Conservation (phyloP, 2,329 filamentous ascomycete species). For the Epichloe brachyelytri region DNA sequence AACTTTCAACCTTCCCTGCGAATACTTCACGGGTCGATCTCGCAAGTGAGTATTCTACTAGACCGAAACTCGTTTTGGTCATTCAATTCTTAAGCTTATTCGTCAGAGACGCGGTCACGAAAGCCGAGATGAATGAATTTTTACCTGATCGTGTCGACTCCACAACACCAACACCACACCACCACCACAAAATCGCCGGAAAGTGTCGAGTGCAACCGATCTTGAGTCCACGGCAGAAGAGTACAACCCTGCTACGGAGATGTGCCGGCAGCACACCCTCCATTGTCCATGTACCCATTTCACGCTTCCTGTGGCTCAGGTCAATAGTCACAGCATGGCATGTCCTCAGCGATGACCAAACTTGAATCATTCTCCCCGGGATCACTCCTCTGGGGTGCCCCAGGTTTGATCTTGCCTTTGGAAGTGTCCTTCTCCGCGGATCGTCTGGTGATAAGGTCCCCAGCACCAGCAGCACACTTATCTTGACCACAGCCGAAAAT, state of each 20-base stretch:
- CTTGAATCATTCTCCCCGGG: background rate
- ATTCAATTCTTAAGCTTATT: too few species aligned
- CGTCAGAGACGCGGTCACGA: too few species aligned
- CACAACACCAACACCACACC: too few species aligned
- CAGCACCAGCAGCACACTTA: background rate
- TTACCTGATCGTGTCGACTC: too few species aligned
- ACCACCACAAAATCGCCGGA: too few species aligned
- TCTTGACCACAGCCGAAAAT: background rate
- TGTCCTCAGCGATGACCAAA: background rate
- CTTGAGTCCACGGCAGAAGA: too few species aligned
- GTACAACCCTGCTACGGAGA: too few species aligned
- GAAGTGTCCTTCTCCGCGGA: slow-evolving; percentile 4
- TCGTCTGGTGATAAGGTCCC: slow-evolving; percentile 1
- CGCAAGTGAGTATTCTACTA: too few species aligned
- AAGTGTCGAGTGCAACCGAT: too few species aligned
- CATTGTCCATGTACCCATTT: background rate
- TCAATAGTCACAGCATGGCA: background rate
- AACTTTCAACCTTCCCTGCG: background rate
- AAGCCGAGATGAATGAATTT: too few species aligned
- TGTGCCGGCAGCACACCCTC: background rate
- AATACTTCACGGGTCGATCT: too few species aligned
- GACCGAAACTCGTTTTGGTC: too few species aligned
- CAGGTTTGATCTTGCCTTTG: background rate
- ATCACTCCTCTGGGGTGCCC: background rate
- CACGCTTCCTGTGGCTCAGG: background rate